Conservation (phyloP, 2,329 filamentous ascomycete genomes). For the Samsoniella hepiali region DNA sequence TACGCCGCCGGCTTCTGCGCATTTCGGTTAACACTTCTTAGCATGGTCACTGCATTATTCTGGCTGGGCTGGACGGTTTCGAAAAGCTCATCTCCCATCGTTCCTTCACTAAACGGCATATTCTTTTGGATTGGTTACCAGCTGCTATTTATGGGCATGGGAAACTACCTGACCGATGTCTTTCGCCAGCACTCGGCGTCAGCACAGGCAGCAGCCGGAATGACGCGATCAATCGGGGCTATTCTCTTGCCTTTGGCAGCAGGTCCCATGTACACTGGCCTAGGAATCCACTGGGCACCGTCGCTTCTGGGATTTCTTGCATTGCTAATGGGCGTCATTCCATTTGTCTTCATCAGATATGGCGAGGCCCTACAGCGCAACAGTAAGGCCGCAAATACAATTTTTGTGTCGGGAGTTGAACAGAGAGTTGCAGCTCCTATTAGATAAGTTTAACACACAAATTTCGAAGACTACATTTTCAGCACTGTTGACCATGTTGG, state of each 20-base stretch:
- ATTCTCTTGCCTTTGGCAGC: constrained; percentile 33
- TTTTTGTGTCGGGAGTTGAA: background rate
- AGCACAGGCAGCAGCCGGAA: constrained; percentile 34
- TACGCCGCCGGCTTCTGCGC: constrained; percentile 47
- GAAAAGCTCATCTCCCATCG: constrained; percentile 27
- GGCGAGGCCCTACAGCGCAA: background rate
- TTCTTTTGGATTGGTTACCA: constrained; percentile 40
- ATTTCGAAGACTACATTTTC: no score
- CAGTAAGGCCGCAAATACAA: constrained; percentile 4
- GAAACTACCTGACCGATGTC: constrained; percentile 35
- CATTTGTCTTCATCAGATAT: constrained; percentile 15
- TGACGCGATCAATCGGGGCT: constrained; percentile 33
- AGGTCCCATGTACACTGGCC: constrained; percentile 30
- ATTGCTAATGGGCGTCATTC: constrained; percentile 19
- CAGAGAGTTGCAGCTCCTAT: background rate
- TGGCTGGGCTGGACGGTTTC: constrained; percentile 60
- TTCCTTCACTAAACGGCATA: constrained; percentile 41
- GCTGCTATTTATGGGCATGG: constrained; percentile 35
- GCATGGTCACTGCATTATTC: constrained; percentile 55
- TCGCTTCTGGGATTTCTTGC: constrained; percentile 33
- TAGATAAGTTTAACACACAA: no score
- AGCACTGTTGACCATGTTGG: no score
- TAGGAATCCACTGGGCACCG: constrained; percentile 36
- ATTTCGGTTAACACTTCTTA: constrained; percentile 26
- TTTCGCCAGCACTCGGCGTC: constrained; percentile 34